These are phyloP conservation scores for Ascochyta rabiei DNA, from an alignment of 2,329 filamentous ascomycete genomes.

Conservation along the genomic window DNA sequence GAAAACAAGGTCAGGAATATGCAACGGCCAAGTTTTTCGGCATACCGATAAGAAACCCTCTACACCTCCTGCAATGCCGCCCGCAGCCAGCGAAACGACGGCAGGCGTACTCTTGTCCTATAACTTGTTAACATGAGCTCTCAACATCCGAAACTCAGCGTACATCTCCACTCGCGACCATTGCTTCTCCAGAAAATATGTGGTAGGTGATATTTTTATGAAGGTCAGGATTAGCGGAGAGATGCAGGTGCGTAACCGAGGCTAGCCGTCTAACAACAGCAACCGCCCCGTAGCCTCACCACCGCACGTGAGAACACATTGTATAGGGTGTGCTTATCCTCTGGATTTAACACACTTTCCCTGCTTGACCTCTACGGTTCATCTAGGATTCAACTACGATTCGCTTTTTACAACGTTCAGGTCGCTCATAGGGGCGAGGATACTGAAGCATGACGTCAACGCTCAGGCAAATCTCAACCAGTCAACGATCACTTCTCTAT, in stretches of 20 bases:
- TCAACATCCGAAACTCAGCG: not conserved
- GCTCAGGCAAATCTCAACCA: not conserved
- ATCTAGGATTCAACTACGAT: no score
- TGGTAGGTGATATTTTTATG: constrained; percentile 5
- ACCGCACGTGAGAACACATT: not conserved
- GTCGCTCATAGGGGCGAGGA: no score
- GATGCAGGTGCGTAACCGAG: constrained; percentile 15
- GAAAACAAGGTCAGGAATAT: constrained; percentile 5
- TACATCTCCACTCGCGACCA: constrained; percentile 42
- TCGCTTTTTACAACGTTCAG: no score
- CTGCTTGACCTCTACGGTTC: no score
- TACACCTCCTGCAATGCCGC: constrained; percentile 48
- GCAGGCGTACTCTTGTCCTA: constrained; percentile 47
- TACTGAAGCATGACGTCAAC: not conserved
- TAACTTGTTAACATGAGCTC: constrained; percentile 4
- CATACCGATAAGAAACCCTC: constrained; percentile 47
- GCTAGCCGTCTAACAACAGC: not conserved
- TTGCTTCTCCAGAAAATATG: constrained; percentile 17
- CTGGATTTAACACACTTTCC: no score
- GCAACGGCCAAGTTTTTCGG: not conserved
- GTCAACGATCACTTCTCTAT: not conserved
- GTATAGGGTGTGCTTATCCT: not conserved
- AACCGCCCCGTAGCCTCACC: not conserved
- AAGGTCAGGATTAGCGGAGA: constrained; percentile 2
- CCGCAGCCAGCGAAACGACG: constrained; percentile 46